A percentile compares a stretch with the other conserved stretches of the same genome.
phyloP scores from a whole-genome alignment of 2,329 filamentous ascomycete species.

The Talaromyces funiculosus region DNA sequence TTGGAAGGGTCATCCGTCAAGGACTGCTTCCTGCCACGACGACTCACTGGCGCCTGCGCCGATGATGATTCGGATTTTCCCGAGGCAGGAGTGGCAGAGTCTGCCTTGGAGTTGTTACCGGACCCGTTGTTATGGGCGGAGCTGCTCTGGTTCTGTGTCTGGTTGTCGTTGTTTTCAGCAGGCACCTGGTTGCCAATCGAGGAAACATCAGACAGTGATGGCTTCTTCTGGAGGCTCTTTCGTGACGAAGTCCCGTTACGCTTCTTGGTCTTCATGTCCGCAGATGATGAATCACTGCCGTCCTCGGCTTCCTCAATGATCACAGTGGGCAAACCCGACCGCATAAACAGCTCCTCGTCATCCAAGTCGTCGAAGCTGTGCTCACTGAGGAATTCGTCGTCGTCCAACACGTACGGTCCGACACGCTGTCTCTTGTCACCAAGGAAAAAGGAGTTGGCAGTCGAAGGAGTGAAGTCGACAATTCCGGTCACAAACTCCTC shows the following conservation, averaged over 20 bases:
- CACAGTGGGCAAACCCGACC: conserved; percentile 58
- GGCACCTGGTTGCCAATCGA: conserved; percentile 26
- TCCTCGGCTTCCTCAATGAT: conserved; percentile 45
- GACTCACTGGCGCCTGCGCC: conserved; percentile 47
- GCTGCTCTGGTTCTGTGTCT: conserved; percentile 36
- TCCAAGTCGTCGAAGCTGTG: conserved; percentile 72
- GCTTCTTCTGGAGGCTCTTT: conserved; percentile 32
- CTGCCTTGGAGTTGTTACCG: conserved; percentile 40
- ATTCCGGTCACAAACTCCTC: conserved; percentile 76
- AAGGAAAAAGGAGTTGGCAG: conserved; percentile 53
- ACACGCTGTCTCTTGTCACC: conserved; percentile 68
- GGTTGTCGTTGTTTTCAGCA: conserved; percentile 25
- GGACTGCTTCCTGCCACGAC: conserved; percentile 96
- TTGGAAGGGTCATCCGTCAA: conserved; percentile 96
- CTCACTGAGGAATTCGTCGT: conserved; percentile 71
- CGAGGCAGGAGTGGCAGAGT: conserved; percentile 43
- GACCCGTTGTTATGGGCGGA: conserved; percentile 32
- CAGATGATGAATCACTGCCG: conserved; percentile 21
- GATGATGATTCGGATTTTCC: conserved; percentile 11
- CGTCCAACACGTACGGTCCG: conserved; percentile 63
- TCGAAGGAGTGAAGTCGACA: conserved; percentile 59
- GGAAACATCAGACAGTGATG: conserved; percentile 24
- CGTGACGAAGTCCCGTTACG: conserved; percentile 25
- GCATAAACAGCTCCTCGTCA: conserved; percentile 57
- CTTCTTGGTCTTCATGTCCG: conserved; percentile 47